Evolutionary conservation across 2,329 filamentous ascomycete genomes (phyloP), one percentile per base, ranked within the genome.

Genomic region (Beauveria varroae): DNA sequence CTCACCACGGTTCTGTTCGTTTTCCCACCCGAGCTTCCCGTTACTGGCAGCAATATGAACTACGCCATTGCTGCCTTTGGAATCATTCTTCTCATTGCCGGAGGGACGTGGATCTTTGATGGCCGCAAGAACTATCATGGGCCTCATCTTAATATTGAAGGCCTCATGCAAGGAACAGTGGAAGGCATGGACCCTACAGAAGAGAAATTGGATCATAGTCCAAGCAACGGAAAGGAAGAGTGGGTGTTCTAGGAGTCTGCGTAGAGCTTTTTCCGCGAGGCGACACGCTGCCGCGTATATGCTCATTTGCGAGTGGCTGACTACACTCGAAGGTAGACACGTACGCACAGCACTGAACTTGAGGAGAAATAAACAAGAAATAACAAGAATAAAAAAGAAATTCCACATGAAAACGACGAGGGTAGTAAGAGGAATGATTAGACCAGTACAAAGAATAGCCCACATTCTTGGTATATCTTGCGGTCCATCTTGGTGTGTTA

Each of bases 11-110:
- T 91, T 1, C 78, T 92, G 1, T 63, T 63, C 22, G 57, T 63
- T 7, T 63, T 63, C 57, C 62, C 61, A 5, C 57, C 62, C 20
- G 57, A 53, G 40, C 46, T 63, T 22, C 87, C 86, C 0, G 86
- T 87, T 2, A 85, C 84, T 0, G 78, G 80, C 0, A 83, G 75
- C 66, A 90, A 83, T 74, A 91, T 91, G 88, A 92, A 81, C 68
- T 81, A 81, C 66, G 77, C 74, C 49, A 69, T 81, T 26, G 79
- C 77, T 12, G 78, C 79, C 0, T 80, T 81, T 65, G 78, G 75
- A 1, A 68, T 81, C 37, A 79, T 81, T 16, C 65, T 81, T 1
- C 54, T 79, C 18, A 79, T 81, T 20, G 70, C 78, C 1, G 70
- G 68, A 1, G 53, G 69, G 0, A 78, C 77, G 5, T 81, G 79